Conservation (phyloP, 2,329 filamentous ascomycete species). For the Cytospora leucostoma region DNA sequence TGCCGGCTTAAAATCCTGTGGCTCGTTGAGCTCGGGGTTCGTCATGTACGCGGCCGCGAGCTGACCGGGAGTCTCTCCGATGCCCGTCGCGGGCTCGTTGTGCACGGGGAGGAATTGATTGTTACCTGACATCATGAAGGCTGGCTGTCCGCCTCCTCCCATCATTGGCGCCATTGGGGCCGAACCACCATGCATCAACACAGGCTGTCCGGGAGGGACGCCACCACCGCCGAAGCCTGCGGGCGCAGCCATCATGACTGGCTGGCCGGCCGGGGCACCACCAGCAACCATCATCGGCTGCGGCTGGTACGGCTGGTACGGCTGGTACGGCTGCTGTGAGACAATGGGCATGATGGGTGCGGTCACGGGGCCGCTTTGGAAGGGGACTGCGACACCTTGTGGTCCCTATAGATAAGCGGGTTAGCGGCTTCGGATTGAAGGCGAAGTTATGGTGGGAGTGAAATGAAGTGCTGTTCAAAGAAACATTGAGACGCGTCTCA, state of each 20-base stretch:
- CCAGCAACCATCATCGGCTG: constrained; percentile 27
- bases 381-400: constrained; percentile 27
- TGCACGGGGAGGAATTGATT: constrained; percentile 35
- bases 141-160: constrained; percentile 30
- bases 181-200: constrained; percentile 24
- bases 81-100: constrained; percentile 52
- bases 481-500: constrained; percentile 15
- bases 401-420: constrained; percentile 24
- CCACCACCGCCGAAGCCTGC: constrained; percentile 18
- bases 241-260: constrained; percentile 26
- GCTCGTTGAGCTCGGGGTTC: constrained; percentile 54
- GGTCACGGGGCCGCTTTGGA: constrained; percentile 28
- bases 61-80: constrained; percentile 54
- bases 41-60: constrained; percentile 49
- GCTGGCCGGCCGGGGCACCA: constrained; percentile 17
- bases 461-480: neutral
- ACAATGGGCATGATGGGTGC: constrained; percentile 30
- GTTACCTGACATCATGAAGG: constrained; percentile 45
- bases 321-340: constrained; percentile 31
- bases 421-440: constrained; percentile 23
- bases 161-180: constrained; percentile 21
- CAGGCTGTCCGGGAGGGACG: constrained; percentile 23
- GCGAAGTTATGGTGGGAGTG: neutral
- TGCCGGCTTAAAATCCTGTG: constrained; percentile 64
- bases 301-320: constrained; percentile 12